Percentiles rank a stretch among this genome's conserved stretches.
Conservation (phyloP, 2,329 filamentous ascomycete species). For the Coniochaeta sp. region DNA sequence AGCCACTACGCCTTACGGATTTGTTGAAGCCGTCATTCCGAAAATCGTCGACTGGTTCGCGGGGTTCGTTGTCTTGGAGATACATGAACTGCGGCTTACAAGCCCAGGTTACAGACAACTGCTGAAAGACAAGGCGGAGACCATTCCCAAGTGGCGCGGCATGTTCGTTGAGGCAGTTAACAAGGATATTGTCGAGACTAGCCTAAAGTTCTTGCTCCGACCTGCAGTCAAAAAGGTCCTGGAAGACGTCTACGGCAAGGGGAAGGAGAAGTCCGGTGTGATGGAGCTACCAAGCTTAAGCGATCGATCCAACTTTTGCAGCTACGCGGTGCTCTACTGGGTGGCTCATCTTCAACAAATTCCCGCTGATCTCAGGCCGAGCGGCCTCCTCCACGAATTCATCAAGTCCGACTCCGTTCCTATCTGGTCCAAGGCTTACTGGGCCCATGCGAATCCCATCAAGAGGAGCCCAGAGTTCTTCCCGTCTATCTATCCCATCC, state of each 20-base stretch:
- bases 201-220: neutral
- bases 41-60: neutral
- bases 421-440: neutral
- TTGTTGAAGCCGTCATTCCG: neutral
- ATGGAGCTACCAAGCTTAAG: neutral
- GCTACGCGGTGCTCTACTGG: neutral
- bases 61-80: neutral
- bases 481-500: neutral
- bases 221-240: neutral
- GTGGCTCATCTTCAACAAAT: neutral
- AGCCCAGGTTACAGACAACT: neutral
- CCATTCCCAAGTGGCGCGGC: neutral
- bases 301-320: neutral
- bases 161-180: neutral
- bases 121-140: neutral
- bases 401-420: neutral
- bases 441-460: neutral
- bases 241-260: neutral
- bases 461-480: neutral
- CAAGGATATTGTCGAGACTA: neutral
- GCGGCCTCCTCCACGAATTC: neutral
- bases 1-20: neutral
- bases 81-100: neutral
- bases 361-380: neutral
- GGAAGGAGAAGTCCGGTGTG: neutral